Base-by-base conservation (phyloP, 352 stramenopile species). In the Achlya hypogyna region DNA sequence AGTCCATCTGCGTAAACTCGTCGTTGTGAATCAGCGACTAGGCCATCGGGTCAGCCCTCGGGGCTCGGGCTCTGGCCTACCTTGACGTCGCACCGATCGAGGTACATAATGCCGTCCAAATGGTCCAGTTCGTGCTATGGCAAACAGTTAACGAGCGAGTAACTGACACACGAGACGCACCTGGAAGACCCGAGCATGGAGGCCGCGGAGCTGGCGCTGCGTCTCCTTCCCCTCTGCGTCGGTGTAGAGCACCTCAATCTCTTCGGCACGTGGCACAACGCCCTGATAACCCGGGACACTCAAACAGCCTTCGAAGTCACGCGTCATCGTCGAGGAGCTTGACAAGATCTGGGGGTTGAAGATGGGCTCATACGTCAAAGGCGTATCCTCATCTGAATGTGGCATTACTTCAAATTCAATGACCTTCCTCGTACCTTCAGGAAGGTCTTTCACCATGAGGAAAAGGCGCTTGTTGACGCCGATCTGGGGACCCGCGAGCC, bases 231-330 rank as follows among this genome's bases (percentile, higher is more conserved):
- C 85, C 40, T 88, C 54, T 20, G 54, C 49, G 52, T 89, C 76
- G 40, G 75, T 71, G 62, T 80, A 93, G 69, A 82, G 71, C 52
- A 93, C 85, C 22, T 77, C 70, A 64, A 93, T 87, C 59, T 88
- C 72, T 14, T 77, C 58, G 2, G 81, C 70, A 5, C 85, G 83
- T 53, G 74, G 68, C 18, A 93, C 79, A 32, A 93, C 79, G 53
- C 79, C 85, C 49, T 87, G 79, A 69, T 93, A 93, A 18, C 82
- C 83, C 18, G 85, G 85, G 27, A 93, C 78, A 69, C 85, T 93
- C 65, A 93, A 63, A 34, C 85, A 93, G 31, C 85, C 85, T 76
- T 93, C 85, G 75, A 92, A 93, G 69, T 93, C 85, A 63, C 86
- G 87, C 38, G 73, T 80, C 53, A 72, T 76, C 10, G 64, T 60